Evolutionary conservation across 2,329 filamentous ascomycete species (phyloP).

Genomic region (Talaromyces sp.): DNA sequence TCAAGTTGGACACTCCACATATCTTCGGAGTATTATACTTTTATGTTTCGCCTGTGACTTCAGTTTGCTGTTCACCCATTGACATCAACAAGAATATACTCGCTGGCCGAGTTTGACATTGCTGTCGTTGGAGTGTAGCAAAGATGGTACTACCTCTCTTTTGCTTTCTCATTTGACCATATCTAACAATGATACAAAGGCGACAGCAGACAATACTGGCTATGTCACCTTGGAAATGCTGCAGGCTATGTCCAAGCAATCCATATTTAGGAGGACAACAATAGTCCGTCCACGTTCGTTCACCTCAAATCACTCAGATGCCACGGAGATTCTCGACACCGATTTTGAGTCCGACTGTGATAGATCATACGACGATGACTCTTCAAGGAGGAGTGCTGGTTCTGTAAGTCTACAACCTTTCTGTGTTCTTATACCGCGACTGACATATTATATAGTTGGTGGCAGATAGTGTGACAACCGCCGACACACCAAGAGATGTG

Average conservation of each 20-base stretch:
- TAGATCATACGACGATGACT: constrained; percentile 12
- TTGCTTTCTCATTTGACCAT: too few relatives aligned
- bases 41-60: too few relatives aligned
- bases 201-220: background rate
- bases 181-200: background rate
- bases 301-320: constrained; percentile 23
- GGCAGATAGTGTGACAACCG: constrained; percentile 61
- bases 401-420: constrained; percentile 13
- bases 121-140: background rate
- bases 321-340: constrained; percentile 35
- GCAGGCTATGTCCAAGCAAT: background rate
- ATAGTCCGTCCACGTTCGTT: constrained; percentile 16
- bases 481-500: constrained; percentile 54
- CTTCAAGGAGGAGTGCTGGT: constrained; percentile 21
- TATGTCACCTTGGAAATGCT: background rate
- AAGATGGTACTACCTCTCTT: background rate
- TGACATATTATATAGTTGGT: constrained; percentile 50
- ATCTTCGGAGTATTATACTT: background rate
- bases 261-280: constrained; percentile 1
- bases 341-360: constrained; percentile 34
- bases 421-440: too few relatives aligned
- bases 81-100: background rate
- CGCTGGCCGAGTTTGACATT: constrained; percentile 2
- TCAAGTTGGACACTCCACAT: background rate
- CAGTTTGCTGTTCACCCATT: background rate